phyloP scores from a whole-genome alignment of 345 rosid genomes.

The Orychophragmus violaceus region DNA sequence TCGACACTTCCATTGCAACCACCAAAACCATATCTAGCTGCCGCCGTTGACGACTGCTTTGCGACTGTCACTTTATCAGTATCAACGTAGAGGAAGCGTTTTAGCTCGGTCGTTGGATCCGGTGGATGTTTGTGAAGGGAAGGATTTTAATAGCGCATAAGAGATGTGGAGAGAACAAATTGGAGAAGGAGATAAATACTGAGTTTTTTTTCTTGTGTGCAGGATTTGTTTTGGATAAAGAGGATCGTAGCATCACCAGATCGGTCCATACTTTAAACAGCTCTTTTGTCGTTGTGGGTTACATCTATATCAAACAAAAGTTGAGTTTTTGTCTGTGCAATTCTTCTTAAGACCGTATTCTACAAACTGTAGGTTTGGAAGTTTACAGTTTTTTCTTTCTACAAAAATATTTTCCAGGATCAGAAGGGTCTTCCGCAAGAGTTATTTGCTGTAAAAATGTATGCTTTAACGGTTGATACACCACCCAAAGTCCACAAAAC shows the following conservation, averaged over 20 bases:
- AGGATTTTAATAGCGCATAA: conserved; percentile 50
- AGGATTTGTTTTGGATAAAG: conserved; percentile 93
- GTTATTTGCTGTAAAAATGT: conserved; percentile 78
- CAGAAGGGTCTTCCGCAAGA: conserved; percentile 73
- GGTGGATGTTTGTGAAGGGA: conserved; percentile 69
- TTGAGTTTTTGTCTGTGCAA: conserved; percentile 13
- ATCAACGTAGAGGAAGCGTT: background rate
- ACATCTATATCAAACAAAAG: conserved; percentile 73
- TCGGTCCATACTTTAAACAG: conserved; percentile 70
- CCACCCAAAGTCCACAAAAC: conserved; percentile 44
- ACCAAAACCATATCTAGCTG: conserved; percentile 16
- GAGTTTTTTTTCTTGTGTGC: background rate
- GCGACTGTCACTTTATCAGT: background rate
- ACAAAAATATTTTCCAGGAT: conserved; percentile 38
- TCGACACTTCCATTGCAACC: background rate
- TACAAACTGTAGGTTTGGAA: background rate
- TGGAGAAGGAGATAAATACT: conserved; percentile 44
- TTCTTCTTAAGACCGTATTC: no score
- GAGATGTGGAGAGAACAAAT: conserved; percentile 89
- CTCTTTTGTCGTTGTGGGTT: conserved; percentile 72
- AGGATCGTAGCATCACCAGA: conserved; percentile 79
- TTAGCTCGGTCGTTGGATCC: background rate
- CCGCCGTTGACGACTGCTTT: conserved; percentile 10
- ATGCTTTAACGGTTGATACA: conserved; percentile 59
- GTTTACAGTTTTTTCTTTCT: background rate